A percentile compares a stretch with the other conserved stretches of the same genome.
phyloP scores from a whole-genome alignment of 805 yeast species.

The Lipomyces spencermartinsiae region DNA sequence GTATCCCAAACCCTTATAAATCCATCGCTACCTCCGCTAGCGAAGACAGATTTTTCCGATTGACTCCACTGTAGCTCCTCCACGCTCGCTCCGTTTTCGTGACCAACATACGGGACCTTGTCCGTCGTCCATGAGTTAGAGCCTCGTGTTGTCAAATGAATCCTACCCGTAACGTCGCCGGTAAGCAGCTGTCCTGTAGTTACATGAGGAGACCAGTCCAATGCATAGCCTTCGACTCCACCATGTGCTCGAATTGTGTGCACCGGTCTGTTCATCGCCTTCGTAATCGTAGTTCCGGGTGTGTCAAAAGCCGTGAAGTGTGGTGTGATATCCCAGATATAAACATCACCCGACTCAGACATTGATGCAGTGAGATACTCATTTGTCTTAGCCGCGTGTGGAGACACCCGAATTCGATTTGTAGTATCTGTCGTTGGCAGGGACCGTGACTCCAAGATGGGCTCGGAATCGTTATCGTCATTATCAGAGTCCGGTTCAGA shows the following conservation, averaged over 20 bases:
- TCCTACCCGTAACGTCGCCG: constrained; percentile 88
- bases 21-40: constrained; percentile 94
- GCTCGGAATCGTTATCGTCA: constrained; percentile 62
- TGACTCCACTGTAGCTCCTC: constrained; percentile 98
- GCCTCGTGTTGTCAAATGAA: constrained; percentile 78
- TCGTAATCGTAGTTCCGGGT: constrained; percentile 85
- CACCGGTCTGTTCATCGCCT: constrained; percentile 74
- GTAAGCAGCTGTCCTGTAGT: constrained; percentile 76
- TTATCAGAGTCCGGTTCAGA: constrained; percentile 76
- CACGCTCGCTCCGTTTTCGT: constrained; percentile 64
- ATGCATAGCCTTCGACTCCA: constrained; percentile 94
- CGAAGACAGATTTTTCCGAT: constrained; percentile 89
- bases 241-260: constrained; percentile 88
- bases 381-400: constrained; percentile 72
- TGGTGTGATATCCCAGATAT: constrained; percentile 78
- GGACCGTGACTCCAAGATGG: constrained; percentile 85
- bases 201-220: constrained; percentile 93
- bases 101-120: constrained; percentile 67
- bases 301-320: constrained; percentile 84
- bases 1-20: constrained; percentile 95
- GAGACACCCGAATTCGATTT: constrained; percentile 84
- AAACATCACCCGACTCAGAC: constrained; percentile 89
- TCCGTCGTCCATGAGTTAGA: constrained; percentile 84
- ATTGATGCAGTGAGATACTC: constrained; percentile 87
- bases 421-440: constrained; percentile 81